Evolutionary conservation across 805 yeast species (phyloP).

Genomic region (Cyberlindnera mrakii): DNA sequence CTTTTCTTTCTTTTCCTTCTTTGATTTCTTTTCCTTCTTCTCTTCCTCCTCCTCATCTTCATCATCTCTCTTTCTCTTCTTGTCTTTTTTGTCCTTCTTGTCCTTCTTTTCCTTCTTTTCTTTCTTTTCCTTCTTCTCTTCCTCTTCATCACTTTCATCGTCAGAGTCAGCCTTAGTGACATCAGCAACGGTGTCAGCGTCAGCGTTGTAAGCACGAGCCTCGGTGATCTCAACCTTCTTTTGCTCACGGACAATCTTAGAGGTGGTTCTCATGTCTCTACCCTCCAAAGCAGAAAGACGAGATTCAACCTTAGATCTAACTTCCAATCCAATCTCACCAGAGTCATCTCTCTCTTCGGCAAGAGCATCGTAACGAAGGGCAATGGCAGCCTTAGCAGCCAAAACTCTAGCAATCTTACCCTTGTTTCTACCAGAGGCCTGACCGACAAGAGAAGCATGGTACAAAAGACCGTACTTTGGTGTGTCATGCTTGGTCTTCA

Average conservation of each 20-base stretch:
- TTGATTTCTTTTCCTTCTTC: conserved; percentile 22
- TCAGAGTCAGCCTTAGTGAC: conserved; percentile 29
- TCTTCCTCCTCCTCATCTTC: conserved; percentile 30
- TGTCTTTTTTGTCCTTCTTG: conserved; percentile 28
- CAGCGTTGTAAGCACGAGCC: conserved; percentile 86
- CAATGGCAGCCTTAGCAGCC: conserved; percentile 97
- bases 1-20: conserved; percentile 17
- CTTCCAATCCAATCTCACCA: conserved; percentile 88
- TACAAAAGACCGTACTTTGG: conserved; percentile 97
- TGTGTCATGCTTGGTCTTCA: conserved; percentile 97
- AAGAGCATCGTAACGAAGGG: conserved; percentile 92
- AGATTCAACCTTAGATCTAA: conserved; percentile 88
- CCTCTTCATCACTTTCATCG: conserved; percentile 33
- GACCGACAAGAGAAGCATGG: conserved; percentile 96
- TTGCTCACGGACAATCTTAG: conserved; percentile 74
- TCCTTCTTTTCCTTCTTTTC: conserved; percentile 30
- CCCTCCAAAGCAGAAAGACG: conserved; percentile 95
- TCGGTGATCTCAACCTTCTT: conserved; percentile 83
- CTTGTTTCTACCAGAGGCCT: conserved; percentile 96
- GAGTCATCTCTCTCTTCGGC: conserved; percentile 96
- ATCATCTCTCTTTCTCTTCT: conserved; percentile 28
- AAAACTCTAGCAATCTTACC: conserved; percentile 98
- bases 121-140: conserved; percentile 31
- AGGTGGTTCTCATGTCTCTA: conserved; percentile 87
- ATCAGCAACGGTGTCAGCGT: conserved; percentile 69